These are phyloP conservation scores for Endogone sp. DNA, from an alignment of 192 early-diverging fungal species.

Conservation along the genomic window DNA sequence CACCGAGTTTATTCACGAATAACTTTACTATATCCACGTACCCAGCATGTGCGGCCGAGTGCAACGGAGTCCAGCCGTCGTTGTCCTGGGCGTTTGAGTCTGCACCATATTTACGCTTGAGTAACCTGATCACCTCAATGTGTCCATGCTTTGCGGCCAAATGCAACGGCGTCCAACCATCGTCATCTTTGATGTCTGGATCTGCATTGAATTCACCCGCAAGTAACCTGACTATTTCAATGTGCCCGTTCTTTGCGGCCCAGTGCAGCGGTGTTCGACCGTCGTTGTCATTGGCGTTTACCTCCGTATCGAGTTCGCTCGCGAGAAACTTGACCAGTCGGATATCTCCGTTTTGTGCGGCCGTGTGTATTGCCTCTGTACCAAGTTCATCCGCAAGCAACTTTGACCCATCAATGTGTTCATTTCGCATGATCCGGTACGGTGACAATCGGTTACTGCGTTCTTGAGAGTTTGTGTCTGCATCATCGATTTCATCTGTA, in stretches of 20 bases:
- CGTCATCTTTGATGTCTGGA: constrained; percentile 55
- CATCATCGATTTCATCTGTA: no score
- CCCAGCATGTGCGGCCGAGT: constrained; percentile 59
- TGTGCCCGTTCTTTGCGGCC: constrained; percentile 44
- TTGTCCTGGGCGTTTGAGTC: constrained; percentile 57
- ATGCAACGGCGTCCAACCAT: constrained; percentile 57
- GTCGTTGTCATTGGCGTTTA: constrained; percentile 59
- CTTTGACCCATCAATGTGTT: no score
- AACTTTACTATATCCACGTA: constrained; percentile 42
- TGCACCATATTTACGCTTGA: constrained; percentile 50
- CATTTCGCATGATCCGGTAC: no score
- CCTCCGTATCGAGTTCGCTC: constrained; percentile 2
- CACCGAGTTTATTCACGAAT: constrained; percentile 41
- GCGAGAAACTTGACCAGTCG: no score
- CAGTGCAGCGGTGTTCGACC: constrained; percentile 57
- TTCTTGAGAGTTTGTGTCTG: no score
- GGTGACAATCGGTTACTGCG: no score
- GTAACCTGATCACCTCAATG: constrained; percentile 52
- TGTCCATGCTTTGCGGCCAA: constrained; percentile 58
- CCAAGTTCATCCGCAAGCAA: no score
- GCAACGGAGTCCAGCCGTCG: constrained; percentile 62
- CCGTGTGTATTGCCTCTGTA: constrained; percentile 26
- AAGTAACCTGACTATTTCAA: constrained; percentile 36
- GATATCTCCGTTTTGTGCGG: no score
- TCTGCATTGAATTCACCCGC: constrained; percentile 44